phyloP scores from a whole-genome alignment of 148 eudicot species.

The Camellia sinensis region DNA sequence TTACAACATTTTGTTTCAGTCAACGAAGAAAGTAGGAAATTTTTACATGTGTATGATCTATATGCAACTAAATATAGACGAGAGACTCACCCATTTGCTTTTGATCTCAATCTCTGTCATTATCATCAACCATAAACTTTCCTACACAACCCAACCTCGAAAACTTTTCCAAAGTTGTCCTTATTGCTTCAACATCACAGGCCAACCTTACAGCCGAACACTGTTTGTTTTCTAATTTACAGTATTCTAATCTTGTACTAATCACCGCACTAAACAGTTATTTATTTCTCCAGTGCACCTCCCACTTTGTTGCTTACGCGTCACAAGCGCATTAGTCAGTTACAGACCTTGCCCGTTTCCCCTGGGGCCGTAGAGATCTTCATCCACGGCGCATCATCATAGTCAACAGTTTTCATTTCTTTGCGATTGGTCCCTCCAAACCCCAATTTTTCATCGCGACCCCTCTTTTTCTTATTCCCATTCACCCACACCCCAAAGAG shows the following conservation, averaged over 20 bases:
- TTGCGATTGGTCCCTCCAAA: slow-evolving; percentile 33
- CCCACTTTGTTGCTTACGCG: not conserved
- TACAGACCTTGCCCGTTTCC: slow-evolving; percentile 40
- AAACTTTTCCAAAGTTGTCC: not conserved
- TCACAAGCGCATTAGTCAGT: slow-evolving; percentile 16
- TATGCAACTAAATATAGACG: not conserved
- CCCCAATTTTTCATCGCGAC: slow-evolving; percentile 33
- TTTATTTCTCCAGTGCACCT: not conserved
- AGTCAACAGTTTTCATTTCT: slow-evolving; percentile 38
- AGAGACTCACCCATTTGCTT: slow-evolving; percentile 9
- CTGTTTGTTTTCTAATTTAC: not conserved
- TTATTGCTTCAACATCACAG: slow-evolving; percentile 6
- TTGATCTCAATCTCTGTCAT: slow-evolving; percentile 1
- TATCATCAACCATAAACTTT: not conserved
- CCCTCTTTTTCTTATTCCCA: slow-evolving; percentile 43
- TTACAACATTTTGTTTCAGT: too few relatives aligned
- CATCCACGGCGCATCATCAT: slow-evolving; percentile 33
- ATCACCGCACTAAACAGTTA: too few relatives aligned
- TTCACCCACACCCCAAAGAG: slow-evolving; percentile 49
- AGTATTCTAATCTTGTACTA: too few relatives aligned
- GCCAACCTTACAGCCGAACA: slow-evolving; percentile 11
- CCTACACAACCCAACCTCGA: not conserved
- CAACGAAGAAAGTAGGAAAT: not conserved
- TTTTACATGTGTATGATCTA: not conserved
- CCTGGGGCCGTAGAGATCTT: slow-evolving; percentile 30